A percentile compares a stretch with the other conserved stretches of the same genome.
These are phyloP conservation scores for Pilasporangium apinafurcum DNA, from an alignment of 352 stramenopile species.

Conservation along the genomic window DNA sequence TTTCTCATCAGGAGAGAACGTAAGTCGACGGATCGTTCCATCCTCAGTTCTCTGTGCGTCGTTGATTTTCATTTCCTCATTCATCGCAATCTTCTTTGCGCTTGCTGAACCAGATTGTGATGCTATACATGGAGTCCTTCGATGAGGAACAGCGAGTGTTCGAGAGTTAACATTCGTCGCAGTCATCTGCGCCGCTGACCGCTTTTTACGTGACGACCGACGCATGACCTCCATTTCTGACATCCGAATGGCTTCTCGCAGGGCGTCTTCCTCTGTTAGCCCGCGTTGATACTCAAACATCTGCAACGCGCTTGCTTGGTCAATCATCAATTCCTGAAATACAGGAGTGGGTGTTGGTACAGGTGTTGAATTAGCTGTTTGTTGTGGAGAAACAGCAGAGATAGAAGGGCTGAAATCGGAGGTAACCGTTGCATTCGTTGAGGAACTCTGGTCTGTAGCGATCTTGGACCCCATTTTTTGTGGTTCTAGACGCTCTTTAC, in stretches of 20 bases:
- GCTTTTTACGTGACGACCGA: neutral
- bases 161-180: too few species aligned
- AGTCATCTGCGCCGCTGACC: neutral
- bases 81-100: neutral
- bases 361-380: neutral
- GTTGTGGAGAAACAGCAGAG: too few species aligned
- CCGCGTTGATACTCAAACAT: conserved; percentile 65
- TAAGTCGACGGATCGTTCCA: too few species aligned
- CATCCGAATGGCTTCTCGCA: conserved; percentile 58
- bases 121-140: too few species aligned
- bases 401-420: too few species aligned
- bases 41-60: neutral
- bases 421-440: too few species aligned
- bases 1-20: too few species aligned
- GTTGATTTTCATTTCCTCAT: neutral
- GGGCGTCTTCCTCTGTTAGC: conserved; percentile 67
- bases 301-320: conserved; percentile 25
- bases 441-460: too few species aligned
- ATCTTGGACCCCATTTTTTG: conserved; percentile 1
- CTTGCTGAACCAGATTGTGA: neutral
- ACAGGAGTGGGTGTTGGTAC: neutral
- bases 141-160: too few species aligned
- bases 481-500: neutral
- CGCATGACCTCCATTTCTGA: conserved; percentile 20
- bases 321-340: conserved; percentile 13